Percentiles rank a stretch among this genome's conserved stretches.
Evolutionary conservation across 73 alveolate species (phyloP).

Genomic region (Diophrys appendiculata): DNA sequence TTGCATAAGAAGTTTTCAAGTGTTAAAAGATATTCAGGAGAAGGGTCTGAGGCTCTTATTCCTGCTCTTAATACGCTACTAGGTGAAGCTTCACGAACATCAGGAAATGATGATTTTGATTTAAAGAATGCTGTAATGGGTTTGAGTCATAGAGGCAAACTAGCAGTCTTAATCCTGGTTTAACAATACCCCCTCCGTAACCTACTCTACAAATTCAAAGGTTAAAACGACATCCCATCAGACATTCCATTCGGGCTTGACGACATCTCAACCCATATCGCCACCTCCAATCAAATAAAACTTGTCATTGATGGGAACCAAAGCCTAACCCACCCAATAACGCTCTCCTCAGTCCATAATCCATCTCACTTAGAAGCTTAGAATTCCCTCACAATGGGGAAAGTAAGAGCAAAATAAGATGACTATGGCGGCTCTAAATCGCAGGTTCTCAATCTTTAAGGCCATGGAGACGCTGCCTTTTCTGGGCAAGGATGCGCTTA

Average conservation of each 20-base stretch:
- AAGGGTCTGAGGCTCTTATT: constrained; percentile 81
- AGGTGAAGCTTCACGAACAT: too few species aligned
- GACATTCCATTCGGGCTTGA: constrained; percentile 61
- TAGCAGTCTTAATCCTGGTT: constrained; percentile 82
- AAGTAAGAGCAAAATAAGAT: constrained; percentile 80
- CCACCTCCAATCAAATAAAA: constrained; percentile 63
- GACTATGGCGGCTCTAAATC: constrained; percentile 56
- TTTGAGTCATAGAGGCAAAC: constrained; percentile 97
- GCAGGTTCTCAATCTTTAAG: too few species aligned
- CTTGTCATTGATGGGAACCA: constrained; percentile 52
- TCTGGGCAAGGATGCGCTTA: constrained; percentile 90
- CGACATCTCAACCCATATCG: constrained; percentile 83
- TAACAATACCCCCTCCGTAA: constrained; percentile 70
- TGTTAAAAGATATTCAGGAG: constrained; percentile 88
- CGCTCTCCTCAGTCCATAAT: constrained; percentile 77
- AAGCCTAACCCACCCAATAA: constrained; percentile 58
- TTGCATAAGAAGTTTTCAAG: constrained; percentile 80
- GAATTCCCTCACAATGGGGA: constrained; percentile 81
- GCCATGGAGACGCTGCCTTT: constrained; percentile 96
- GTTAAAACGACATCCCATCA: constrained; percentile 70
- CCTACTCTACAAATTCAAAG: constrained; percentile 72
- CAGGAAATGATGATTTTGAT: constrained; percentile 64
- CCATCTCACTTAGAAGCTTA: constrained; percentile 89
- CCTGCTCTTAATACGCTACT: constrained; percentile 76
- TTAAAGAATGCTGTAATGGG: constrained; percentile 85